Evolutionary conservation across 768 basidiomycete genomes (phyloP), one percentile per base, ranked within the genome.

Genomic region (Kwoniella europaea): DNA sequence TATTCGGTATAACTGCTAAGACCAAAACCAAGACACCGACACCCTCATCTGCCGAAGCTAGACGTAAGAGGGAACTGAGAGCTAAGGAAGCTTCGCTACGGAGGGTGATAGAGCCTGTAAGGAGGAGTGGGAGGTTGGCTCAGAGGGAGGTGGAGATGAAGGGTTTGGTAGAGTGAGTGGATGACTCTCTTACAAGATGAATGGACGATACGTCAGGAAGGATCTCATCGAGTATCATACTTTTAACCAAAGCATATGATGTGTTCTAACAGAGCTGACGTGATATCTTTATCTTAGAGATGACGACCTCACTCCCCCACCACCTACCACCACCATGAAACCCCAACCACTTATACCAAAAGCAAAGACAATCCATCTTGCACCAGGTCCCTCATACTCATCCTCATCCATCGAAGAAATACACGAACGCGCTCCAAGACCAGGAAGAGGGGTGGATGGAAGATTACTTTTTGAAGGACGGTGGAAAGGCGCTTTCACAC

Each of bases 401-500:
- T 42, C 41, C 20, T 29, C 22, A 7, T 35, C 35, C 35, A 7
- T 6, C 35, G 35, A 63, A 24, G 50, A 61, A 20, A 29, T 18
- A 4, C 44, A 42, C n/a, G 46, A 55, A 6, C 35, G 61, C 13
- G 78, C 73, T 9, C 67, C 75, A 0, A 29, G 64, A 58, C 81
- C 82, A 12, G 72, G 56, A 6, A 60, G 79, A 35, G 65, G 41
- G 2, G 53, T 44, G 2, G 79, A 81, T 63, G 80, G 77, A 16
- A 74, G 67, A 29, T 63, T 83, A 62, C 15, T 79, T 1, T 83
- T 83, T 61, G 79, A 82, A 41, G 79, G 77, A 1, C 44, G 79
- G 42, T 83, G 77, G 76, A 56, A 65, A 43, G 77, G 65, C 15
- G 75, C 82, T 9, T 83, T 83, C 65, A 79, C 74, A 60, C 82